phyloP scores from a whole-genome alignment of 169 alveolate species.

The Eimeria falciformis region DNA sequence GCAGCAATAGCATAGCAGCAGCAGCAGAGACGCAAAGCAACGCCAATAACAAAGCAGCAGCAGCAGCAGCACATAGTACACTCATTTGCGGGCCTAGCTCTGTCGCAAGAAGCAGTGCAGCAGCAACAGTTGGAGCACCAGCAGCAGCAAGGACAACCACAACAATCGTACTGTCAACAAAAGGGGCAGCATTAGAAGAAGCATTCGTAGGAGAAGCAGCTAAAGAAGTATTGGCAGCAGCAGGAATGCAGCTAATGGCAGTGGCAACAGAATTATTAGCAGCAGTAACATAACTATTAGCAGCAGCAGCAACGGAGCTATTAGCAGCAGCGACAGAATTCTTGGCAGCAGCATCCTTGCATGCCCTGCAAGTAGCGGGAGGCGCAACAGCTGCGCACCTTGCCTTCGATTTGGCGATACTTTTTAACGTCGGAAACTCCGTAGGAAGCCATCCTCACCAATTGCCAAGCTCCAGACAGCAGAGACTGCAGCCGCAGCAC shows the following conservation, averaged over 20 bases:
- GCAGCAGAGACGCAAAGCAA: neutral
- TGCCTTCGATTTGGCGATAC: constrained; percentile 52
- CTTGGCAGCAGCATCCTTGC: neutral
- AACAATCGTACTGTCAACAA: no score
- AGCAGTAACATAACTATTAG: neutral
- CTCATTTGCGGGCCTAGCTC: no score
- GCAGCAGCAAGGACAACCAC: no score
- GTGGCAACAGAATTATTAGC: no score
- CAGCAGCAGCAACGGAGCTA: constrained; percentile 24
- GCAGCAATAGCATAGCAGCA: neutral
- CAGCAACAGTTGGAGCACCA: no score
- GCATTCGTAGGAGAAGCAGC: neutral
- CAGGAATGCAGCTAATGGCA: neutral
- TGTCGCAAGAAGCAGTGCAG: no score
- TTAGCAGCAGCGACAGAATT: neutral
- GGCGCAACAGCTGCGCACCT: constrained; percentile 6
- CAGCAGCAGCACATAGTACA: no score
- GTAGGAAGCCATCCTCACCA: constrained; percentile 40
- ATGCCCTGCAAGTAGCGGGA: neutral
- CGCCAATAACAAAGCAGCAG: no score
- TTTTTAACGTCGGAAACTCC: constrained; percentile 58
- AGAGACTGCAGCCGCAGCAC: constrained; percentile 59
- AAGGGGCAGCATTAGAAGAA: no score
- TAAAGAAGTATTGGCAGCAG: neutral
- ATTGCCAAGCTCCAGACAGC: neutral